Evolutionary conservation across 2,329 filamentous ascomycete genomes (phyloP).

Genomic region (Zopfia rhizophila): DNA sequence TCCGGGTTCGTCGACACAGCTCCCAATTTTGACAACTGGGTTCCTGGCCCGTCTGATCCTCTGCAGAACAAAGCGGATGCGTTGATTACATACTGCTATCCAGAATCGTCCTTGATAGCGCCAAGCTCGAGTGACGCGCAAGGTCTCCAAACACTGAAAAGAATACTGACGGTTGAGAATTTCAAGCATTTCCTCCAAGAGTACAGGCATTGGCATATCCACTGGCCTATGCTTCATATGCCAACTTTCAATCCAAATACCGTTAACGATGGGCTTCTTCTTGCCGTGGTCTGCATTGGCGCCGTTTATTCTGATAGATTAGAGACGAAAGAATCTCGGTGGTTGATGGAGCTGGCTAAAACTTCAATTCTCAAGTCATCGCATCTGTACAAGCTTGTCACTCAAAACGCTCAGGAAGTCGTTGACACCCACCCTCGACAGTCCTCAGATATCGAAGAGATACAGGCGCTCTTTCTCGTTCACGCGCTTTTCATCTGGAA

Average conservation of each 20-base stretch:
- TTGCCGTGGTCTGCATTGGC: constrained; percentile 77
- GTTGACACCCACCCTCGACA: constrained; percentile 51
- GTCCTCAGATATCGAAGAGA: constrained; percentile 66
- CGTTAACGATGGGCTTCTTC: constrained; percentile 73
- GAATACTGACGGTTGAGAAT: constrained; percentile 73
- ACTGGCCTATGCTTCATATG: constrained; percentile 78
- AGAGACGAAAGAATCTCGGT: constrained; percentile 69
- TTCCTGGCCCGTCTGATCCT: constrained; percentile 54
- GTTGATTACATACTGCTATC: constrained; percentile 63
- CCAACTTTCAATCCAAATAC: constrained; percentile 75
- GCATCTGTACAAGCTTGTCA: constrained; percentile 58
- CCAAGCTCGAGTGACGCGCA: constrained; percentile 51
- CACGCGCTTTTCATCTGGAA: constrained; percentile 75
- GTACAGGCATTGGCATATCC: constrained; percentile 77
- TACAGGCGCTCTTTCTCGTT: constrained; percentile 73
- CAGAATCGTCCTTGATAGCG: constrained; percentile 48
- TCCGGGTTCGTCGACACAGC: constrained; percentile 54
- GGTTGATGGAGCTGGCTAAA: constrained; percentile 73
- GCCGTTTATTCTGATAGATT: constrained; percentile 77
- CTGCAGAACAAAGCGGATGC: constrained; percentile 58
- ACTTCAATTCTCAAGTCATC: constrained; percentile 68
- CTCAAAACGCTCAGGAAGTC: constrained; percentile 49
- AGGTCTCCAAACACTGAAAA: constrained; percentile 63
- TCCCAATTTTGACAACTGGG: constrained; percentile 54
- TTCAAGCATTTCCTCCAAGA: constrained; percentile 76